Base-by-base conservation (phyloP, 1,139 yeast species). In the Yamadazyma sp. region DNA sequence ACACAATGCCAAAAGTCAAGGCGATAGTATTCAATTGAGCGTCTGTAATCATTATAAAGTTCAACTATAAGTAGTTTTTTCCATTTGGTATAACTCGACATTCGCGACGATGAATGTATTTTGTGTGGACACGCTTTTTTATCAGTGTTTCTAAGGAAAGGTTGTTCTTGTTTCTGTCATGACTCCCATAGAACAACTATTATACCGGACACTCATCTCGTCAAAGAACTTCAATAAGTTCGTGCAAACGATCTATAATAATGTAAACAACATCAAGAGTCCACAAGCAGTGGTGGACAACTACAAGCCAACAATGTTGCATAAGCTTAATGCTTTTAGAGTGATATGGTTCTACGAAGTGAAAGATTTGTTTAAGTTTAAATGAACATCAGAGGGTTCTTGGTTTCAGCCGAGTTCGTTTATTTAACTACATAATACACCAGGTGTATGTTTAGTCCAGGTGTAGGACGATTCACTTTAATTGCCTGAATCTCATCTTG, bases 41-140 rank as follows among this genome's bases (percentile, higher is more conserved):
- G 70, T 88, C 96, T 17, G 86, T 73, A 55, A 89, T 89, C 96
- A 88, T 89, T 16, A n/a, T 4, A 9, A n/a, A 10, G n/a, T 9
- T 9, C 10, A 28, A 17, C 25, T 18, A n/a, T 17, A 8, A 25
- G 9, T 14, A 23, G 3, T 23, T 24, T 24, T 14, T 9, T 6
- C 12, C n/a, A n/a, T n/a, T n/a, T n/a, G n/a, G n/a, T n/a, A n/a
- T 12, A 15, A 14, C 17, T 17, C 26, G 29, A 20, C 29, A 9
- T 30, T 35, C 38, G 38, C 38, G 34, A 23, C n/a, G 8, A 4
- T 31, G 18, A n/a, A n/a, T n/a, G 18, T 28, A 12, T 4, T 28
- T 28, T 10, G 18, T 6, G 5, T 5, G 8, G n/a, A 10, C 18
- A 28, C 18, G 31, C 11, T 12, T 27, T 17, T 11, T 31, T 17